A percentile compares a stretch with the other conserved stretches of the same genome.
Evolutionary conservation across 352 stramenopile genomes (phyloP).

Genomic region (Phytophthora capsici): DNA sequence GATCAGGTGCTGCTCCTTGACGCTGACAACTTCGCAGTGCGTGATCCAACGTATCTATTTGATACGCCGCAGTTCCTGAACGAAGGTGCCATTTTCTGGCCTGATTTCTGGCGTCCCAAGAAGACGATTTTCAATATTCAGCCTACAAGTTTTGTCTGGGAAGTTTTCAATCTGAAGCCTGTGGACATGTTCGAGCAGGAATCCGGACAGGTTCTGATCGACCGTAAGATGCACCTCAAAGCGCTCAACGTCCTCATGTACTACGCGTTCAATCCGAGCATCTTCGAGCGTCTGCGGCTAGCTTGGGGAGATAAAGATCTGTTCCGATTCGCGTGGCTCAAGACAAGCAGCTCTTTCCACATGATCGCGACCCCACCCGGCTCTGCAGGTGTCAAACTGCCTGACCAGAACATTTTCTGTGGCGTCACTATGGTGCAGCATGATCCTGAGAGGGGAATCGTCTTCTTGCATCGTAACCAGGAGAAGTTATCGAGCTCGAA

Average conservation of each 20-base stretch:
- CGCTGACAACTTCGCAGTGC: conserved; percentile 75
- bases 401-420: conserved; percentile 64
- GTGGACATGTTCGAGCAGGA: conserved; percentile 85
- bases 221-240: conserved; percentile 47
- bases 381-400: conserved; percentile 49
- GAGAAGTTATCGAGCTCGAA: conserved; percentile 59
- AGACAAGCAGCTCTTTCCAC: conserved; percentile 62
- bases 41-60: conserved; percentile 75
- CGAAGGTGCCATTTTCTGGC: conserved; percentile 78
- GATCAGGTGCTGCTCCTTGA: conserved; percentile 80
- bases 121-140: conserved; percentile 86
- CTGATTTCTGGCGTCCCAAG: conserved; percentile 72
- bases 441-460: conserved; percentile 46
- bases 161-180: conserved; percentile 61
- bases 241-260: conserved; percentile 75
- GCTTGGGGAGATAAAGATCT: conserved; percentile 85
- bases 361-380: conserved; percentile 63
- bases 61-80: conserved; percentile 47
- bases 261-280: conserved; percentile 50
- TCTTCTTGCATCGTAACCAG: conserved; percentile 73
- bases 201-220: conserved; percentile 73
- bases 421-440: conserved; percentile 77
- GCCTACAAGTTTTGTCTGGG: conserved; percentile 65
- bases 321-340: conserved; percentile 83
- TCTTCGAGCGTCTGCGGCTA: conserved; percentile 57